Evolutionary conservation across 1,284 basidiomycete species (phyloP), one percentile per base, ranked within the genome.

Genomic region (Leucoagaricus sp.): DNA sequence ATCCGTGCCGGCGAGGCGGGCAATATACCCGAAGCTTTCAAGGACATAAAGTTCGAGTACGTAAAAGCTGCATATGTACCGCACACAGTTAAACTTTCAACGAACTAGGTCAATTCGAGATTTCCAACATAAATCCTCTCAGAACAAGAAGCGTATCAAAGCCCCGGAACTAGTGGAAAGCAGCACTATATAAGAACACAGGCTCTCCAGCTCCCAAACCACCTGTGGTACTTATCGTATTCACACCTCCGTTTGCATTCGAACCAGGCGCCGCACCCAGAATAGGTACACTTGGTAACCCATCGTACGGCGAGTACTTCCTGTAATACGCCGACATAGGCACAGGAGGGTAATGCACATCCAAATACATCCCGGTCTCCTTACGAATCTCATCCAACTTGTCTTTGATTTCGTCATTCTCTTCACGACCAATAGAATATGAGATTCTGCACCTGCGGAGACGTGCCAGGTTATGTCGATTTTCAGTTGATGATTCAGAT

Each of bases 161-260:
- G n/a, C 19, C n/a, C 17, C 25, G 21, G 13, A 48, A 4, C 49
- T 51, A 55, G 45, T 57, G 44, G 29, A 57, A 57, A 8, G 55
- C 44, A 26, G 49, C 34, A 51, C 55, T 51, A 31, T 52, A 52
- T 25, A 50, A 41, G 47, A 57, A 57, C 42, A 57, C 55, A 36
- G 55, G 55, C n/a, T 51, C 44, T 17, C 55, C 55, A 40, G 33
- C 40, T 17, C 49, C 52, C 28, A 25, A 19, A 10, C 52, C 41
- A 12, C 55, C 44, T 23, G 31, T 42, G 13, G 28, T 25, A 25
- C 49, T 49, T 2, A 46, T 21, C 28, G 36, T 52, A 49, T 34
- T n/a, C 21, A 28, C 34, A 12, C 12, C 13, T 13, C 54, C 49
- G n/a, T 21, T 26, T 2, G 25, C 31, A 51, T 42, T 38, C 12